Conservation (phyloP, 192 early-diverging fungal species). For the Coemansia guatemalensis region DNA sequence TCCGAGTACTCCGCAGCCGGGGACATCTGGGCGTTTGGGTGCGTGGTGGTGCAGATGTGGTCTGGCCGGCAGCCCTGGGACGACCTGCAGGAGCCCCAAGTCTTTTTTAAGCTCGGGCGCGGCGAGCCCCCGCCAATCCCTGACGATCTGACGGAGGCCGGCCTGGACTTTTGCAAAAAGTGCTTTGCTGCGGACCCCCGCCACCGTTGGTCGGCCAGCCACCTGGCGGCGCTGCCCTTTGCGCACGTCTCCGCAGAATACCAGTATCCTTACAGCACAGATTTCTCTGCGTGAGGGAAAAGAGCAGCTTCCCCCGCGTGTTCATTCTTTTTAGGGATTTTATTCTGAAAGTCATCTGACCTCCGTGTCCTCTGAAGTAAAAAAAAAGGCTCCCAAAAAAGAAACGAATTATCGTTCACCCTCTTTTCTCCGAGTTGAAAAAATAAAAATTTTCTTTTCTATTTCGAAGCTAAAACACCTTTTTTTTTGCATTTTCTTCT, state of each 20-base stretch:
- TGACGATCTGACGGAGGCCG: constrained; percentile 62
- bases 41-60: constrained; percentile 94
- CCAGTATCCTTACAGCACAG: constrained; percentile 32
- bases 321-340: too few relatives aligned
- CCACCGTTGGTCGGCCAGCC: constrained; percentile 71
- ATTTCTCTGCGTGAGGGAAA: neutral
- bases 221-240: constrained; percentile 74
- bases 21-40: constrained; percentile 91
- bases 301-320: too few relatives aligned
- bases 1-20: constrained; percentile 87
- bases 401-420: constrained; percentile 1
- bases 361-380: neutral
- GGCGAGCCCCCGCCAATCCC: constrained; percentile 83
- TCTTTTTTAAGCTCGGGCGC: constrained; percentile 75
- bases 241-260: constrained; percentile 52
- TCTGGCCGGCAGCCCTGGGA: constrained; percentile 80
- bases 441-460: neutral
- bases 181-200: constrained; percentile 82
- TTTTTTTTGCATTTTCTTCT: constrained; percentile 1
- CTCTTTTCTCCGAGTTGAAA: constrained; percentile 1
- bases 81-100: constrained; percentile 53
- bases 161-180: constrained; percentile 68
- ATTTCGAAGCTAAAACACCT: neutral
- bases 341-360: neutral
- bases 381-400: too few relatives aligned